These are phyloP conservation scores for Arthroderma sp. DNA, from an alignment of 2,329 filamentous ascomycete genomes.

Conservation along the genomic window DNA sequence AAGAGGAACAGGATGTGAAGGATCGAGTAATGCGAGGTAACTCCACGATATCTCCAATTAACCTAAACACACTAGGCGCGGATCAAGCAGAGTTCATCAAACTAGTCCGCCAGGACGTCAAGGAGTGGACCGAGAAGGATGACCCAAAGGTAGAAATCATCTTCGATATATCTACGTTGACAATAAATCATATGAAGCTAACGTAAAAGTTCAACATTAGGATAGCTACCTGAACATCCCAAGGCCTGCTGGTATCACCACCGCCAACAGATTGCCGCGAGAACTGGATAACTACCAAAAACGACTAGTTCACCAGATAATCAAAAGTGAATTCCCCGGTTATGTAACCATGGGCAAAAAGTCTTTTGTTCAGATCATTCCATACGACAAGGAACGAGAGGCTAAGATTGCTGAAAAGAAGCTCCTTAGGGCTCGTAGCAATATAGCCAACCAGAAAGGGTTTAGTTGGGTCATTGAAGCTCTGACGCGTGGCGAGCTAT, in stretches of 20 bases:
- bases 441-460: slow-evolving; percentile 28
- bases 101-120: slow-evolving; percentile 35
- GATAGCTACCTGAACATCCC: slow-evolving; percentile 34
- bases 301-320: slow-evolving; percentile 52
- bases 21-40: slow-evolving; percentile 12
- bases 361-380: slow-evolving; percentile 32
- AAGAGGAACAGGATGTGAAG: slow-evolving; percentile 43
- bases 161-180: not conserved
- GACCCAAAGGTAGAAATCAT: slow-evolving; percentile 13
- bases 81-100: slow-evolving; percentile 43
- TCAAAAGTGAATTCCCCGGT: slow-evolving; percentile 47
- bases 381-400: slow-evolving; percentile 28
- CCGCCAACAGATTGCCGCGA: slow-evolving; percentile 16
- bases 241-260: slow-evolving; percentile 18
- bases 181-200: not conserved
- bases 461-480: slow-evolving; percentile 39
- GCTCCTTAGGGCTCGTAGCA: slow-evolving; percentile 19
- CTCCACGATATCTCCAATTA: slow-evolving; percentile 30
- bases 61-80: slow-evolving; percentile 41
- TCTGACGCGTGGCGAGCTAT: slow-evolving; percentile 32
- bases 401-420: slow-evolving; percentile 22
- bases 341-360: slow-evolving; percentile 29
- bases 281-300: slow-evolving; percentile 49
- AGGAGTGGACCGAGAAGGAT: slow-evolving; percentile 33
- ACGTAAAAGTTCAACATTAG: not conserved